phyloP scores from a whole-genome alignment of 176 grass and related monocot genomes.

The Lolium multiflorum region DNA sequence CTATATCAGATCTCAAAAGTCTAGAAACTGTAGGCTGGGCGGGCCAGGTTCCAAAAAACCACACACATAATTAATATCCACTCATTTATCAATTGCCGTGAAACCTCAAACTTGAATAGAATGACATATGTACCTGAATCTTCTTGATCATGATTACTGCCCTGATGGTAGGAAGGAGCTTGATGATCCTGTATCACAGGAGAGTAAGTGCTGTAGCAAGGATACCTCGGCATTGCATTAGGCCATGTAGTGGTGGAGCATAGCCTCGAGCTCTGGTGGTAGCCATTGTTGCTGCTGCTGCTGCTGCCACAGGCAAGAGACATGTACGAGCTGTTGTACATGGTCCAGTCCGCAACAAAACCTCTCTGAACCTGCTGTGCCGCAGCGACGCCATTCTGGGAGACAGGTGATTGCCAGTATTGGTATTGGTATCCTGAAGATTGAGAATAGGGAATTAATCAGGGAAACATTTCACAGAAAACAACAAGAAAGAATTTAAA shows the following conservation, averaged over 20 bases:
- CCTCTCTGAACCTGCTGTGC: slow-evolving; percentile 5
- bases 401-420: neutral
- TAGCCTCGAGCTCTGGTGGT: slow-evolving; percentile 37
- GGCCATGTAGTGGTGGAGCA: slow-evolving; percentile 32
- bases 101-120: neutral
- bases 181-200: slow-evolving; percentile 19
- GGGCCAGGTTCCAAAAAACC: neutral
- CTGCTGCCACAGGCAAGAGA: slow-evolving; percentile 12
- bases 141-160: slow-evolving; percentile 25
- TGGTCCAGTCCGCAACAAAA: slow-evolving; percentile 38
- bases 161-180: slow-evolving; percentile 16
- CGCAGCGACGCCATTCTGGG: neutral
- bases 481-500: neutral
- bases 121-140: slow-evolving; percentile 41
- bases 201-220: neutral
- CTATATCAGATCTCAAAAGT: neutral
- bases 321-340: slow-evolving; percentile 24
- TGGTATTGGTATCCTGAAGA: slow-evolving; percentile 42
- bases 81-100: neutral
- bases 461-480: neutral
- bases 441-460: neutral
- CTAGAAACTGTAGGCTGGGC: neutral
- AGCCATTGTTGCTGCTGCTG: slow-evolving; percentile 41
- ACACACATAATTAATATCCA: neutral
- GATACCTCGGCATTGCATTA: slow-evolving; percentile 36